Percentiles rank a stretch among this genome's conserved stretches.
Conservation (phyloP, 2,329 filamentous ascomycete species). For the Orbilia blumenaviensis region DNA sequence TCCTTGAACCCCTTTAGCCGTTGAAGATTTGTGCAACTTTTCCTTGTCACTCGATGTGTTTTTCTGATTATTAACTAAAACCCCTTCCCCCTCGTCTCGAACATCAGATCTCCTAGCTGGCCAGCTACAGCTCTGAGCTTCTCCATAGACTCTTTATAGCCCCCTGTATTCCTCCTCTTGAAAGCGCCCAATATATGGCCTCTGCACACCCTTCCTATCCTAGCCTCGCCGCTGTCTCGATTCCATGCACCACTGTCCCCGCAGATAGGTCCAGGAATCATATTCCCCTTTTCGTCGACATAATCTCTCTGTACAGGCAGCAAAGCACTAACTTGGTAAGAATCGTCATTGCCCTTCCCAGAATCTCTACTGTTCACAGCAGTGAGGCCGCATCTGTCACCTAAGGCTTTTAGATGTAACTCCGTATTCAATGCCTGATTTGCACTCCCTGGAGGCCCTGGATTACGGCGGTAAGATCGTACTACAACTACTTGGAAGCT, state of each 20-base stretch:
- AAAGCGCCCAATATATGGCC: constrained; percentile 48
- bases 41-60: no score
- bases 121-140: constrained; percentile 19
- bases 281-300: constrained; percentile 33
- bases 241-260: neutral
- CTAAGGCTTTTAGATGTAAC: constrained; percentile 36
- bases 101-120: constrained; percentile 39
- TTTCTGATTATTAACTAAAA: neutral
- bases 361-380: constrained; percentile 25
- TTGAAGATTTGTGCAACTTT: no score
- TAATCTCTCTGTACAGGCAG: constrained; percentile 42
- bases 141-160: constrained; percentile 27
- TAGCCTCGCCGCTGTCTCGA: neutral
- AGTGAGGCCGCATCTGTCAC: constrained; percentile 32
- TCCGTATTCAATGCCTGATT: constrained; percentile 51
- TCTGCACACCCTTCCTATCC: constrained; percentile 29
- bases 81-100: neutral
- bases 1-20: no score
- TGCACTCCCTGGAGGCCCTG: constrained; percentile 23
- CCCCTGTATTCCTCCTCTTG: constrained; percentile 38
- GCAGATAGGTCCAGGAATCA: constrained; percentile 3
- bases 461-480: constrained; percentile 47
- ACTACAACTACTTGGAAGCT: constrained; percentile 46
- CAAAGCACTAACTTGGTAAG: constrained; percentile 40
- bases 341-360: constrained; percentile 2